A percentile compares a stretch with the other conserved stretches of the same genome.
Evolutionary conservation across 495 filamentous ascomycete species (phyloP).

Genomic region (Haplographium delicatum): DNA sequence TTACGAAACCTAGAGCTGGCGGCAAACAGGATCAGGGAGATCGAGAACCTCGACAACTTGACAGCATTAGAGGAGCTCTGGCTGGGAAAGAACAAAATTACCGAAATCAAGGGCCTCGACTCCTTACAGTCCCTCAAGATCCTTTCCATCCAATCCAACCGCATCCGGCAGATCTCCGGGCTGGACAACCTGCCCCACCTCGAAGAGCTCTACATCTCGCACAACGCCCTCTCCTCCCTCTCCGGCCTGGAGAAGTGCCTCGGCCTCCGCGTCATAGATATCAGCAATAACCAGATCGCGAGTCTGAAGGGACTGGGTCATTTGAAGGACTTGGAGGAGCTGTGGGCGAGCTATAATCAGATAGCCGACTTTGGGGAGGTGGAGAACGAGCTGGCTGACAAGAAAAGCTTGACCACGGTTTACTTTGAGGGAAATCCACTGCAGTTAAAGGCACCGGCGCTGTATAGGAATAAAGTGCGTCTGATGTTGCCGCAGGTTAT

Average conservation of each 20-base stretch:
- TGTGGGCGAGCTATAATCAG: constrained; percentile 92
- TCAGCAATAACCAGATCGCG: constrained; percentile 82
- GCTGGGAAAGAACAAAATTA: constrained; percentile 98
- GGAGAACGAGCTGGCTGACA: constrained; percentile 71
- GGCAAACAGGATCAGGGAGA: constrained; percentile 85
- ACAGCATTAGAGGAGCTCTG: constrained; percentile 78
- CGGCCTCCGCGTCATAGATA: constrained; percentile 73
- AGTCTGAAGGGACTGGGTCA: constrained; percentile 67
- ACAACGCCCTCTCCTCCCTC: constrained; percentile 82
- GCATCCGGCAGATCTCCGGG: constrained; percentile 74
- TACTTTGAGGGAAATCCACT: constrained; percentile 97
- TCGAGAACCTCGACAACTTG: constrained; percentile 79
- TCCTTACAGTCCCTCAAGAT: constrained; percentile 74
- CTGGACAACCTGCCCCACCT: constrained; percentile 69
- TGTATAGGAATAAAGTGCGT: constrained; percentile 91
- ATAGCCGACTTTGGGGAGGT: constrained; percentile 76
- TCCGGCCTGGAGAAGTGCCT: constrained; percentile 66
- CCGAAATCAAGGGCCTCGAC: constrained; percentile 67
- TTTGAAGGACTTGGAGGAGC: constrained; percentile 70
- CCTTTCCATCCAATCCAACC: constrained; percentile 95
- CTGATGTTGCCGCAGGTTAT: constrained; percentile 79
- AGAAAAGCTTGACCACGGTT: constrained; percentile 78
- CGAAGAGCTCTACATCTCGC: constrained; percentile 96
- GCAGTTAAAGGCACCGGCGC: constrained; percentile 62
- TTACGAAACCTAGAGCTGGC: constrained; percentile 84